Percentiles rank a stretch among this genome's conserved stretches.
These are phyloP conservation scores for Arxiozyma heterogenica DNA, from an alignment of 1,139 yeast species.

Conservation along the genomic window DNA sequence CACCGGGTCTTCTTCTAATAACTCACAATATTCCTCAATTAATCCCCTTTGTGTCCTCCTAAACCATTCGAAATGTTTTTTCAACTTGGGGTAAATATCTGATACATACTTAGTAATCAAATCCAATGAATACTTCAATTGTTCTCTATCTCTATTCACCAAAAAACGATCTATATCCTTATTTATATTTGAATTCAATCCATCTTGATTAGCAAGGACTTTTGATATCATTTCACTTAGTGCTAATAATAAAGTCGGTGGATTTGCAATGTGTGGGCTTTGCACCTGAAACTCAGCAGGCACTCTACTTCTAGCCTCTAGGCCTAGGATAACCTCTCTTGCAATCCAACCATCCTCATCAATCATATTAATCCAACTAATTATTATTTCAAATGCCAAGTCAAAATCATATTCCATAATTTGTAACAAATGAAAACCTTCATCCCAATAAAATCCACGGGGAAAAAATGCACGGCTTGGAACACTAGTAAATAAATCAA, in stretches of 20 bases:
- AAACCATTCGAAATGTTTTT: slow-evolving; percentile 79
- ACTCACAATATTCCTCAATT: slow-evolving; percentile 43
- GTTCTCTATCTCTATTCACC: slow-evolving; percentile 23
- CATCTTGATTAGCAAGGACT: slow-evolving; percentile 28
- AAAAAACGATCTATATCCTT: slow-evolving; percentile 7
- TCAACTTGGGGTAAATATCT: slow-evolving; percentile 64
- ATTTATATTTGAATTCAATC: slow-evolving; percentile 1
- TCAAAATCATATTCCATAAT: slow-evolving; percentile 78
- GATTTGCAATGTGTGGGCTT: slow-evolving; percentile 86
- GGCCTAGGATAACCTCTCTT: slow-evolving; percentile 87
- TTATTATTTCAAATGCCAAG: slow-evolving; percentile 66
- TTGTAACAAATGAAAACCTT: slow-evolving; percentile 88
- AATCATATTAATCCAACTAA: slow-evolving; percentile 80
- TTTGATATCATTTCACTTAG: slow-evolving; percentile 58
- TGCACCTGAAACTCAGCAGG: slow-evolving; percentile 82
- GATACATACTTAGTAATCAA: slow-evolving; percentile 53
- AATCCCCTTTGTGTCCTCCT: slow-evolving; percentile 73
- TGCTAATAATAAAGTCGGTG: slow-evolving; percentile 84
- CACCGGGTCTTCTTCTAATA: slow-evolving; percentile 20
- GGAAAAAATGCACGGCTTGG: slow-evolving; percentile 95
- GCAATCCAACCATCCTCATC: slow-evolving; percentile 98
- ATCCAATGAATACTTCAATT: slow-evolving; percentile 48
- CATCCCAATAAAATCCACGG: slow-evolving; percentile 98
- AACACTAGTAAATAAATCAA: slow-evolving; percentile 67
- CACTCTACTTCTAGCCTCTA: slow-evolving; percentile 81